phyloP scores from a whole-genome alignment of 768 basidiomycete genomes.

The Termitomyces sp. region DNA sequence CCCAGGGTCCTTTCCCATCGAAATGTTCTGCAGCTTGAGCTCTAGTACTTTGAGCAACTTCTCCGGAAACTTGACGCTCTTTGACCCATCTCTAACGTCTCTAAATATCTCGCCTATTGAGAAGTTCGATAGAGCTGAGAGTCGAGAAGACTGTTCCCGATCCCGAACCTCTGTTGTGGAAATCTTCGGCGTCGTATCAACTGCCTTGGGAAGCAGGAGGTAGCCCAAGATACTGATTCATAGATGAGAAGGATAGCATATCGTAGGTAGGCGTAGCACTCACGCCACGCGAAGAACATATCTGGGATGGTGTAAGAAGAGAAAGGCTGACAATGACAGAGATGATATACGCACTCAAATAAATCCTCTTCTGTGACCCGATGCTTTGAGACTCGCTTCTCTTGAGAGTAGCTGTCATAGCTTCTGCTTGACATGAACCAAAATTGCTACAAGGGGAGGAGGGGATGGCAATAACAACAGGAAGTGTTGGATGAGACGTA shows the following conservation, averaged over 20 bases:
- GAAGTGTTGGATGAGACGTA: not conserved
- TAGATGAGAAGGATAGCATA: not conserved
- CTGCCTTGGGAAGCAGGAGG: conserved; percentile 57
- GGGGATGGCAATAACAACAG: not conserved
- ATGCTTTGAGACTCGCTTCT: conserved; percentile 70
- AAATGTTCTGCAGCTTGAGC: conserved; percentile 84
- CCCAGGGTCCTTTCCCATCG: conserved; percentile 89
- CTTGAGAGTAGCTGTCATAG: conserved; percentile 64
- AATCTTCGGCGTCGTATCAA: conserved; percentile 25
- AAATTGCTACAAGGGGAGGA: conserved; percentile 5
- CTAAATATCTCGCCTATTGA: conserved; percentile 78
- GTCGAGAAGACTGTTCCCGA: conserved; percentile 62
- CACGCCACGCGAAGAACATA: conserved; percentile 84
- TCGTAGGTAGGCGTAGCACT: conserved; percentile 20
- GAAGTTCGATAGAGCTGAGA: conserved; percentile 64
- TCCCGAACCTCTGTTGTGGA: conserved; percentile 37
- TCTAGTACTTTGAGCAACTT: conserved; percentile 90
- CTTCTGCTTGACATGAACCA: conserved; percentile 68
- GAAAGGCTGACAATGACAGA: conserved; percentile 3
- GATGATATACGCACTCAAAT: conserved; percentile 54
- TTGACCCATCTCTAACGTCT: conserved; percentile 71
- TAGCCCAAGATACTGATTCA: conserved; percentile 64
- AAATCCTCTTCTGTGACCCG: conserved; percentile 72
- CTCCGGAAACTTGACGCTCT: conserved; percentile 91
- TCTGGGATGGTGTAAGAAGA: conserved; percentile 30